Evolutionary conservation across 768 basidiomycete species (phyloP).

Genomic region (Nidularia pulvinata): DNA sequence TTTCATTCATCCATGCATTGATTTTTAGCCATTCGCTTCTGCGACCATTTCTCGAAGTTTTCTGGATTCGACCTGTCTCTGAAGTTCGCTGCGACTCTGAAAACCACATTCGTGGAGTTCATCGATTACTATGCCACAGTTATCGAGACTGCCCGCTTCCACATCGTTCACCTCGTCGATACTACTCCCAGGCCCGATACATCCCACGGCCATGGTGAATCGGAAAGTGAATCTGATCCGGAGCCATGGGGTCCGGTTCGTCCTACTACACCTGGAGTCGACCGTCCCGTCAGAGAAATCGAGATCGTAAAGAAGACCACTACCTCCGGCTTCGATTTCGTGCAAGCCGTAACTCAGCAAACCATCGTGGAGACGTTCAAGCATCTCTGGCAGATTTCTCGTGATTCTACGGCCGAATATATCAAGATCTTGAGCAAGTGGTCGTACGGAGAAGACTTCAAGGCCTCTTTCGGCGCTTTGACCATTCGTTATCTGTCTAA

Average conservation of each 20-base stretch:
- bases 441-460: conserved; percentile 7
- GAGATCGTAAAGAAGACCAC: no score
- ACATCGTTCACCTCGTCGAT: conserved; percentile 1
- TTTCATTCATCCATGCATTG: no score
- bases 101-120: conserved; percentile 3
- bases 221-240: not conserved
- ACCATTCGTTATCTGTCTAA: conserved; percentile 5
- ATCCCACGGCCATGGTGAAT: not conserved
- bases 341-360: conserved; percentile 3
- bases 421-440: conserved; percentile 3
- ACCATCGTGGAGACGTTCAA: conserved; percentile 4
- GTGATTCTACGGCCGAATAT: not conserved
- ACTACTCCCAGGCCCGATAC: not conserved
- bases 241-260: not conserved
- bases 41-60: conserved; percentile 5
- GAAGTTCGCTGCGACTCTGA: not conserved
- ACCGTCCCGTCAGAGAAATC: not conserved
- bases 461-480: conserved; percentile 7
- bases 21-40: conserved; percentile 9
- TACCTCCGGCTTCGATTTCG: conserved; percentile 3
- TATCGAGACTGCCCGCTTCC: not conserved
- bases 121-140: conserved; percentile 3
- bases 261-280: not conserved
- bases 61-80: not conserved
- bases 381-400: conserved; percentile 1